Percentiles rank a stretch among this genome's conserved stretches.
These are phyloP conservation scores for Leucocoprinus leucothites DNA, from an alignment of 768 basidiomycete species.

Conservation along the genomic window DNA sequence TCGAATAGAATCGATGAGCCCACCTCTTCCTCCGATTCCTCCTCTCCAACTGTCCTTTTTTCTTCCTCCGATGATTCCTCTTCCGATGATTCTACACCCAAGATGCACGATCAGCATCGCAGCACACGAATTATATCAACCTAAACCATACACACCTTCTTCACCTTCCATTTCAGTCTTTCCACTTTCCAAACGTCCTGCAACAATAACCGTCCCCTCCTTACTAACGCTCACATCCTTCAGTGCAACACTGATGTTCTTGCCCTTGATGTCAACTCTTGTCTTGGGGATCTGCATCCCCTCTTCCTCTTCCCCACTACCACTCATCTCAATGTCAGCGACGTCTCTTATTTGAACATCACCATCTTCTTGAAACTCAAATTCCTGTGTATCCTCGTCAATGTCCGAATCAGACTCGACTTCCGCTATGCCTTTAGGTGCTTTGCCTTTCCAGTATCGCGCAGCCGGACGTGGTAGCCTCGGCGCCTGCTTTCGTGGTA, in stretches of 20 bases:
- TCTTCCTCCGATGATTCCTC: constrained; percentile 53
- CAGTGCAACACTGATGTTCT: constrained; percentile 70
- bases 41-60: constrained; percentile 26
- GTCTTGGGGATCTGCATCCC: constrained; percentile 31
- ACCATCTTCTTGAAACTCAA: constrained; percentile 37
- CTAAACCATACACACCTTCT: constrained; percentile 12
- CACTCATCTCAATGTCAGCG: constrained; percentile 38
- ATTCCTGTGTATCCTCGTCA: constrained; percentile 40
- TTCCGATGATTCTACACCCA: constrained; percentile 13
- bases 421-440: constrained; percentile 68
- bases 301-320: constrained; percentile 35
- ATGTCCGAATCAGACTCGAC: constrained; percentile 65
- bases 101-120: constrained; percentile 15
- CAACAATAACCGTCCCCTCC: constrained; percentile 79
- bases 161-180: constrained; percentile 59
- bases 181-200: constrained; percentile 75
- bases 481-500: constrained; percentile 63
- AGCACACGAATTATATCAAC: neutral
- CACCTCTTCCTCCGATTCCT: constrained; percentile 44
- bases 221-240: constrained; percentile 79
- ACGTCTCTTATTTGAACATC: constrained; percentile 62
- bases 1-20: constrained; percentile 16
- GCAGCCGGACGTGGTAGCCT: constrained; percentile 77
- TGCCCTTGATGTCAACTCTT: constrained; percentile 34
- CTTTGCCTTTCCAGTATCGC: constrained; percentile 90